phyloP scores from a whole-genome alignment of 805 yeast species.

The Kazachstania psychrophila region DNA sequence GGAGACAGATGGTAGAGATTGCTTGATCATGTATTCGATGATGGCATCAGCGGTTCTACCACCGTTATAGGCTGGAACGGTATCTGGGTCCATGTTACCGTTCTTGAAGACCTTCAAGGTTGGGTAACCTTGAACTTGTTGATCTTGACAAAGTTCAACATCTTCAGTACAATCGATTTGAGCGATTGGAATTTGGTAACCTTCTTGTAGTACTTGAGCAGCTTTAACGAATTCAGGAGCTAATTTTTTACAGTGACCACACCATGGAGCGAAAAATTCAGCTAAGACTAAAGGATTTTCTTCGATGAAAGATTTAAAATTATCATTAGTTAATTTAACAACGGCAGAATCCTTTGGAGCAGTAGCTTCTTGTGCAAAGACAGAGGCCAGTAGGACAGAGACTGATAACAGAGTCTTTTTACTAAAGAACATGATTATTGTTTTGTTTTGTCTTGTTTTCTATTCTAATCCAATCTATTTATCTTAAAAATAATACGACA shows the following conservation, averaged over 20 bases:
- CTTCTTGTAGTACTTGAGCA: constrained; percentile 59
- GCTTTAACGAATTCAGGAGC: constrained; percentile 77
- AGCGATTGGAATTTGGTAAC: constrained; percentile 59
- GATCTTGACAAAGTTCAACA: constrained; percentile 56
- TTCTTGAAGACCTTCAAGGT: constrained; percentile 65
- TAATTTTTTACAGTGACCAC: constrained; percentile 87
- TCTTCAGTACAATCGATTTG: constrained; percentile 82
- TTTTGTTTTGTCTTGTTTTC: too few relatives aligned
- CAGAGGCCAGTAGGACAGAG: constrained; percentile 18
- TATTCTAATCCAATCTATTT: too few relatives aligned
- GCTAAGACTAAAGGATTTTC: constrained; percentile 73
- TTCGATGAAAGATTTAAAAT: constrained; percentile 55
- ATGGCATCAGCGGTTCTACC: constrained; percentile 77
- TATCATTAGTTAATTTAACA: constrained; percentile 59
- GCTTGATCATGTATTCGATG: constrained; percentile 67
- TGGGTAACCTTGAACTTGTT: constrained; percentile 75
- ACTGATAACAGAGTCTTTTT: constrained; percentile 16
- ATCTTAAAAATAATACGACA: too few relatives aligned
- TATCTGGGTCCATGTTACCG: constrained; percentile 33
- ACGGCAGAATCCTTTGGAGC: constrained; percentile 85
- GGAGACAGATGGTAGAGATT: constrained; percentile 68
- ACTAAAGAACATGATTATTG: constrained; percentile 10
- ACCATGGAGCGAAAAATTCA: constrained; percentile 94
- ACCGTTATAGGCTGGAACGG: constrained; percentile 62
- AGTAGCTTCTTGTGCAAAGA: constrained; percentile 43